phyloP scores from a whole-genome alignment of 768 basidiomycete species.

The Lenzites betulinus region DNA sequence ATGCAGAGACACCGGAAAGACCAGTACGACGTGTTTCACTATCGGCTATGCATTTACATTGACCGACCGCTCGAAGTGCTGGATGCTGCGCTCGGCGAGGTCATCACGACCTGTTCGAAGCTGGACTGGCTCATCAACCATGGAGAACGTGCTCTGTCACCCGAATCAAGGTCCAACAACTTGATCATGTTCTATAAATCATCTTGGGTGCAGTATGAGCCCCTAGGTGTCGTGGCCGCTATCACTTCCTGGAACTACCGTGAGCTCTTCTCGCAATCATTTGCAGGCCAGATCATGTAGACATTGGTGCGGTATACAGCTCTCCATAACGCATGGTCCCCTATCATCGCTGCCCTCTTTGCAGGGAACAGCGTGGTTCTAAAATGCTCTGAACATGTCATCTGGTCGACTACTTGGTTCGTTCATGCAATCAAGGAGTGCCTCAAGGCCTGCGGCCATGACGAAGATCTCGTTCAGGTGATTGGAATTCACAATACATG shows the following conservation, averaged over 20 bases:
- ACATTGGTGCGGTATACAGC: conserved; percentile 47
- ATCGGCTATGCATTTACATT: not conserved
- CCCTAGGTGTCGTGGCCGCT: conserved; percentile 88
- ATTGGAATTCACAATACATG: conserved; percentile 10
- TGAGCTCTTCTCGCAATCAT: conserved; percentile 37
- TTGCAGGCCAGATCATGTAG: conserved; percentile 1
- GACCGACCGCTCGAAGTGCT: conserved; percentile 56
- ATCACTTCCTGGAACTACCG: conserved; percentile 97
- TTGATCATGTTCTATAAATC: conserved; percentile 75
- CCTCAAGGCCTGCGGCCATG: conserved; percentile 79
- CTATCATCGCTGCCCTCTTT: conserved; percentile 88
- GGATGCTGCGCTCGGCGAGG: conserved; percentile 93
- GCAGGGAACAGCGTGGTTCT: conserved; percentile 88
- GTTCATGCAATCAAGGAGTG: conserved; percentile 76
- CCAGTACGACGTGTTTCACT: conserved; percentile 52
- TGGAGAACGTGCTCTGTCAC: conserved; percentile 75
- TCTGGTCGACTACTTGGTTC: conserved; percentile 89
- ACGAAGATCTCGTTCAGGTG: conserved; percentile 86
- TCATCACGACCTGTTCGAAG: conserved; percentile 93
- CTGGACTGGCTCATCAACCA: conserved; percentile 89
- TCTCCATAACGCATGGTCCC: conserved; percentile 92
- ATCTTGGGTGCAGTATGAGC: conserved; percentile 82
- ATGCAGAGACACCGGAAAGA: conserved; percentile 95
- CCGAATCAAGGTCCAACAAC: conserved; percentile 69
- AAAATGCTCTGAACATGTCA: conserved; percentile 90